Percentiles rank a stretch among this genome's conserved stretches.
These are phyloP conservation scores for Aspergillus ochraceoroseus DNA, from an alignment of 2,329 filamentous ascomycete species.

Conservation along the genomic window DNA sequence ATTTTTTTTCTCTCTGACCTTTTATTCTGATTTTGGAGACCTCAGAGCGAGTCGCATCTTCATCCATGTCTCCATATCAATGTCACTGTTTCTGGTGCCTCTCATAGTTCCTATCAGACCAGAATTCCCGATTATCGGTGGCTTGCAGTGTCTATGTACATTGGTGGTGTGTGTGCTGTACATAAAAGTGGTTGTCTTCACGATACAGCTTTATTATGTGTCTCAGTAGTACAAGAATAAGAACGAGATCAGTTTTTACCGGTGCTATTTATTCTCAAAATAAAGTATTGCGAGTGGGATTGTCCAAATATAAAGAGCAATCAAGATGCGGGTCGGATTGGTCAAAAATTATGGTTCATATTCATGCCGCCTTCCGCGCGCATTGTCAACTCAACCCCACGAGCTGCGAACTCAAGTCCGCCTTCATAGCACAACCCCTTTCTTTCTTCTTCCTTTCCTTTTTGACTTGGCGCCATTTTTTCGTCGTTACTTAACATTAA, in stretches of 20 bases:
- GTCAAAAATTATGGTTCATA: no score
- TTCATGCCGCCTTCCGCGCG: no score
- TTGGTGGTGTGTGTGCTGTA: conserved; percentile 30
- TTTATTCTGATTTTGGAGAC: conserved; percentile 21
- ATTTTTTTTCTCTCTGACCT: conserved; percentile 18
- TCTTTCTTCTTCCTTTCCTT: no score
- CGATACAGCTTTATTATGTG: conserved; percentile 21
- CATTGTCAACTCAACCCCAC: no score
- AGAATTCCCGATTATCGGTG: conserved; percentile 20
- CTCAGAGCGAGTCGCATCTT: conserved; percentile 20
- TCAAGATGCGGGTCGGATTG: no score
- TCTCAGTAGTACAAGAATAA: conserved; percentile 10
- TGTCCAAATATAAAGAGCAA: no score
- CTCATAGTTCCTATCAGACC: conserved; percentile 20
- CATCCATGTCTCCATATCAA: conserved; percentile 21
- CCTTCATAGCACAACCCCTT: no score
- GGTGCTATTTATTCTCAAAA: no score
- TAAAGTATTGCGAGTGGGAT: no score
- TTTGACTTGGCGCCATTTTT: no score
- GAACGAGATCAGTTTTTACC: not conserved
- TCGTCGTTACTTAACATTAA: no score
- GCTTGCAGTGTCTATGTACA: conserved; percentile 31
- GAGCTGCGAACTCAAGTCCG: no score
- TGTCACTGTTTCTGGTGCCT: conserved; percentile 21
- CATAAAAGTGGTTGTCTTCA: conserved; percentile 28